phyloP scores from a whole-genome alignment of 495 filamentous ascomycete species.

The Cenococcum geophilum region DNA sequence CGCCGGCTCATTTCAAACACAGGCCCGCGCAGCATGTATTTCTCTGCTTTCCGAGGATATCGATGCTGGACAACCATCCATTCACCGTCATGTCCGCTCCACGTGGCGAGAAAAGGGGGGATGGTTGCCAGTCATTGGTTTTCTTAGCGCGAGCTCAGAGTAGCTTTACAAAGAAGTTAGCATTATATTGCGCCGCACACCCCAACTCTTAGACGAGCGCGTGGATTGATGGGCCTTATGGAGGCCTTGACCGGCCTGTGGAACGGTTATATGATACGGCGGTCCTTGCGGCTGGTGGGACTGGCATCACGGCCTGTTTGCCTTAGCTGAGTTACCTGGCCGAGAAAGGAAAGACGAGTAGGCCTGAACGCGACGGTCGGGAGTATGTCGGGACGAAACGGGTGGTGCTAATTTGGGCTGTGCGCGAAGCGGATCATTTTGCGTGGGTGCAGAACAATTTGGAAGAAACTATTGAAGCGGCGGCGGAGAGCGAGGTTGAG shows the following conservation, averaged over 20 bases:
- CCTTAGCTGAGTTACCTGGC: conserved; percentile 8
- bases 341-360: too few species aligned
- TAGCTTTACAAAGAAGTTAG: neutral
- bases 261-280: conserved; percentile 19
- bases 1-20: conserved; percentile 11
- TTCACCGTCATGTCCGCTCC: conserved; percentile 32
- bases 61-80: conserved; percentile 28
- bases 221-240: conserved; percentile 33
- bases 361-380: neutral
- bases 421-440: conserved; percentile 2
- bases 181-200: too few species aligned
- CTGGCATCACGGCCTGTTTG: conserved; percentile 29
- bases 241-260: conserved; percentile 6
- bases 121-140: neutral
- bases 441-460: neutral
- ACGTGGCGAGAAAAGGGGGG: neutral
- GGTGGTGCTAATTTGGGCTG: neutral
- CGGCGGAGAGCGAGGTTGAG: too few species aligned
- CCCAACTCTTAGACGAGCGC: too few species aligned
- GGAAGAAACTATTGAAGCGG: too few species aligned
- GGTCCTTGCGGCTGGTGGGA: conserved; percentile 31
- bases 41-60: conserved; percentile 26
- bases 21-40: conserved; percentile 31
- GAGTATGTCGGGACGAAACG: neutral
- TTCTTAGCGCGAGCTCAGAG: neutral